These are phyloP conservation scores for Penicillium pulvis DNA, from an alignment of 495 filamentous ascomycete species.

Conservation along the genomic window DNA sequence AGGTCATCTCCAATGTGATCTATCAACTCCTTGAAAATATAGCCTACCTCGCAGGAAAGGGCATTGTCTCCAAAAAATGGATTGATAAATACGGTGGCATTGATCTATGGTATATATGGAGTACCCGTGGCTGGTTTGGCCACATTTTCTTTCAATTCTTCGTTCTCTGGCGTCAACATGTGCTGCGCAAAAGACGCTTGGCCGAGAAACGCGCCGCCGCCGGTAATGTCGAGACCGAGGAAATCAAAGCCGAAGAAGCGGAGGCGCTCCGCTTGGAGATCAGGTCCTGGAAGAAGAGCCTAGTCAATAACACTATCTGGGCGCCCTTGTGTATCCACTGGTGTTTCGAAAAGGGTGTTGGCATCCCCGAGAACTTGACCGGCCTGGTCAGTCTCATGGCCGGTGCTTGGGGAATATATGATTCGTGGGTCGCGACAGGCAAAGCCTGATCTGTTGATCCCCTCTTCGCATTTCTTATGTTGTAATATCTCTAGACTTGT, in stretches of 20 bases:
- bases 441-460: constrained; percentile 15
- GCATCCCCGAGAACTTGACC: constrained; percentile 64
- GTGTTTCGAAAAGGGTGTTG: constrained; percentile 74
- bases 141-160: constrained; percentile 78
- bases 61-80: constrained; percentile 40
- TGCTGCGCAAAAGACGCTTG: constrained; percentile 34
- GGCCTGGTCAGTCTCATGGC: constrained; percentile 67
- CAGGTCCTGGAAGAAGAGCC: constrained; percentile 46
- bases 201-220: constrained; percentile 21
- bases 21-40: constrained; percentile 86
- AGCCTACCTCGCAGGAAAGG: constrained; percentile 72
- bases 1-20: constrained; percentile 63
- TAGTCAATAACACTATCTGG: constrained; percentile 57
- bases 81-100: constrained; percentile 61
- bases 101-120: constrained; percentile 67
- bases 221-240: constrained; percentile 21
- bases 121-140: constrained; percentile 74
- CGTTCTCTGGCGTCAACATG: constrained; percentile 56
- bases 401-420: constrained; percentile 42
- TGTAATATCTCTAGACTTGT: not conserved
- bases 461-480: not conserved
- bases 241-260: constrained; percentile 39
- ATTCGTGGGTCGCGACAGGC: constrained; percentile 39
- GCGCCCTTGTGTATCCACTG: constrained; percentile 74
- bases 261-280: constrained; percentile 43